Conservation (phyloP, 192 early-diverging fungal species). For the Backusella tuberculispora region DNA sequence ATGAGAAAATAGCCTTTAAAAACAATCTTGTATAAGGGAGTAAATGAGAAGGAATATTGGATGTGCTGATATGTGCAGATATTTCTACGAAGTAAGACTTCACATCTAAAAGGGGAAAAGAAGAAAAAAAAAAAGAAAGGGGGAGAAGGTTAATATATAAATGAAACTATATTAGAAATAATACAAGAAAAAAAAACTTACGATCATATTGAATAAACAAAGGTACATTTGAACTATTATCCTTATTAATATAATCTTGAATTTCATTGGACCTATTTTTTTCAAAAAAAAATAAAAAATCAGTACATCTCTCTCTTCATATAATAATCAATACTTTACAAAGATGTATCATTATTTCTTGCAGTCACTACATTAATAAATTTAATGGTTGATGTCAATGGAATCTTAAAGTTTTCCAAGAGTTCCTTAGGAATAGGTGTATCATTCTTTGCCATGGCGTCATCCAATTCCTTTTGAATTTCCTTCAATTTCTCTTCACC, state of each 20-base stretch:
- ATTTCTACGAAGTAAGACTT: constrained; percentile 58
- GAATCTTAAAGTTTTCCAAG: constrained; percentile 58
- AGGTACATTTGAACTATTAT: constrained; percentile 45
- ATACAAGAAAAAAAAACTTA: constrained; percentile 29
- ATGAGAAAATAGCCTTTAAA: constrained; percentile 55
- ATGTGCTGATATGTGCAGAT: constrained; percentile 49
- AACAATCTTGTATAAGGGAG: constrained; percentile 58
- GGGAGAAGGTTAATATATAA: background rate
- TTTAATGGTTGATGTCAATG: constrained; percentile 52
- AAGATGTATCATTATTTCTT: constrained; percentile 41
- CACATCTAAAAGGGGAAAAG: constrained; percentile 41
- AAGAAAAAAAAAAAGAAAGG: background rate
- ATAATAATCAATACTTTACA: constrained; percentile 39
- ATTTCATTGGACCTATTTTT: constrained; percentile 47
- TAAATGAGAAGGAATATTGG: constrained; percentile 47
- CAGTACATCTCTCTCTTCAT: background rate
- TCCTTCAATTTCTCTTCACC: constrained; percentile 52
- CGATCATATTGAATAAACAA: constrained; percentile 62
- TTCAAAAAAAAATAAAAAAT: background rate
- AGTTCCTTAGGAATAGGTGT: constrained; percentile 56
- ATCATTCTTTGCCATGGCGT: constrained; percentile 55
- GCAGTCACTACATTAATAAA: constrained; percentile 55
- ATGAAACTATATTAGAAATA: background rate
- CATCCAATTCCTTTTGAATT: constrained; percentile 49
- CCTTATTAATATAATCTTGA: constrained; percentile 53